Conservation (phyloP, 371 early-diverging fungal species). For the Sporodiniella umbellata region DNA sequence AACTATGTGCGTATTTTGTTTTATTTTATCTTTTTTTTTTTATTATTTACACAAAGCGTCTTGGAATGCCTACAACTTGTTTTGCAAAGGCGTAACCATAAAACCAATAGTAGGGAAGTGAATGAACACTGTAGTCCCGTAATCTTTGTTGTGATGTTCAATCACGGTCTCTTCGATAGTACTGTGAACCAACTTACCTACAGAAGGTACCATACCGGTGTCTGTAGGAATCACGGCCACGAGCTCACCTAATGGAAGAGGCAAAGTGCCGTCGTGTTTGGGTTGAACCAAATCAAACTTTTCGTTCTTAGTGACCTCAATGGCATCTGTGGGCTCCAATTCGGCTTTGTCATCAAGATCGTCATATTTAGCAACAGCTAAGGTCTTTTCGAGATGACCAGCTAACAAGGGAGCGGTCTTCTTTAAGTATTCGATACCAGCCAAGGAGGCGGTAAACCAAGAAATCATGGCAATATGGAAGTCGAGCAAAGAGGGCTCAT, state of each 20-base stretch:
- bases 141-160: conserved; percentile 20
- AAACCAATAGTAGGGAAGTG: conserved; percentile 17
- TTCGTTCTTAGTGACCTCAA: conserved; percentile 9
- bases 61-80: background rate
- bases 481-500: conserved; percentile 4
- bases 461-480: conserved; percentile 11
- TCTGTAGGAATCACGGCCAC: conserved; percentile 48
- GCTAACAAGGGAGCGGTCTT: conserved; percentile 6
- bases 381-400: conserved; percentile 29
- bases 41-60: too few species aligned
- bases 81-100: conserved; percentile 2
- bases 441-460: conserved; percentile 1
- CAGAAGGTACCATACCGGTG: conserved; percentile 39
- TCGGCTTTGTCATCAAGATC: background rate
- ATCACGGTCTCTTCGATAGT: conserved; percentile 26
- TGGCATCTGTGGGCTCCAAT: conserved; percentile 3
- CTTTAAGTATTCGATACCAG: conserved; percentile 4
- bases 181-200: conserved; percentile 35
- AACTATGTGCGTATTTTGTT: too few species aligned
- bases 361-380: conserved; percentile 13
- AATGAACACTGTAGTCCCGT: conserved; percentile 9
- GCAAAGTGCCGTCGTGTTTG: conserved; percentile 15
- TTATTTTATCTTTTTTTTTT: too few species aligned
- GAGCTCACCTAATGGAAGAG: conserved; percentile 29
- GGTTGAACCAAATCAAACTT: background rate